Evolutionary conservation across 2,329 filamentous ascomycete genomes (phyloP), one percentile per base, ranked within the genome.

Genomic region (Aspergillus ibericus): DNA sequence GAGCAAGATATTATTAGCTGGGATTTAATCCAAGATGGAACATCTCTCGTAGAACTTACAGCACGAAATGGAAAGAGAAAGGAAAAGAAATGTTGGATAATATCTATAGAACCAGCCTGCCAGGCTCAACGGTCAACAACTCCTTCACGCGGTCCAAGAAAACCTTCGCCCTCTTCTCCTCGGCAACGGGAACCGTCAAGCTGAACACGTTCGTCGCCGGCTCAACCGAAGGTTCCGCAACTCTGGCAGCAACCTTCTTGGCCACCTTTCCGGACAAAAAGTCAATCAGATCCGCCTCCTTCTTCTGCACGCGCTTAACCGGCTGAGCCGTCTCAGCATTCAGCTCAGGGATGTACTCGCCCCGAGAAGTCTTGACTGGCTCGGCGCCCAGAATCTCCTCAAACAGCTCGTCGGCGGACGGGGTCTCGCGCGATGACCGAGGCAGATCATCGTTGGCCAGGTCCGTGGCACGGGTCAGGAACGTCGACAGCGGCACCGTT

Each of bases 361-460:
- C 92, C 78, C 74, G 85, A 73, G 71, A 82, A 27, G 75, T 76
- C 32, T 75, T 74, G 42, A 73, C 53, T 3, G 73, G 68, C 49
- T 66, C 63, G 1, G 80, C 78, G 9, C 93, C 93, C 7, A 99
- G 83, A 13, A 98, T 82, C 68, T 93, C 87, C 72, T 97, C 88
- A 78, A 98, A 98, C 12, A 99, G 85, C 73, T 96, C 92, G 70
- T 92, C 85, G 35, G 89, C 81, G 0, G 90, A 88, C 13, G 89
- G 88, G 70, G 86, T 83, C 47, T 84, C 82, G 60, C 81, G 80
- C 59, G 86, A 82, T 5, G 87, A 84, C 27, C 83, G 80, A 2
- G 93, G 93, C 7, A 98, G 84, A 47, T 90, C 86, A 63, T 95
- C 89, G 77, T 98, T 98, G 60, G 95, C 95, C 25, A 96, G 78